These are phyloP conservation scores for Microbotryomycetes sp. DNA, from an alignment of 1,284 basidiomycete genomes.

Conservation along the genomic window DNA sequence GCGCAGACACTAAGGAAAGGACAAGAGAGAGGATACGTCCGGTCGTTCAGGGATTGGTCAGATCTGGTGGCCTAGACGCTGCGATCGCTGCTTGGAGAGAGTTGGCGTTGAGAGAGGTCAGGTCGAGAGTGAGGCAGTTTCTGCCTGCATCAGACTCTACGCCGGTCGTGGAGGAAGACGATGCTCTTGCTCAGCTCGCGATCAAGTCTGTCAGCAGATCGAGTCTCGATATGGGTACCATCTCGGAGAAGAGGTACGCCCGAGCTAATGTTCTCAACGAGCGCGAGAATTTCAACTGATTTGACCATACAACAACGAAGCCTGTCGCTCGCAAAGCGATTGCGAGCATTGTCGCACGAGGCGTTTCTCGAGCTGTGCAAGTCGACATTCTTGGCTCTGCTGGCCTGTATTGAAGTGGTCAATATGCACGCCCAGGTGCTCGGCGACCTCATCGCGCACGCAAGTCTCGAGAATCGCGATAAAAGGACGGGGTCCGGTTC, in stretches of 20 bases:
- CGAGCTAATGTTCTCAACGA: conserved; percentile 28
- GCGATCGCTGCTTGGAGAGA: conserved; percentile 69
- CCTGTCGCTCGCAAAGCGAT: conserved; percentile 49
- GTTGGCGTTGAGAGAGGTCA: conserved; percentile 60
- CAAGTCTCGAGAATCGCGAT: conserved; percentile 1
- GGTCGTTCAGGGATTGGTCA: conserved; percentile 62
- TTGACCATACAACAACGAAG: conserved; percentile 34
- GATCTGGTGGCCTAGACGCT: conserved; percentile 65
- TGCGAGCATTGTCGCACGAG: conserved; percentile 61
- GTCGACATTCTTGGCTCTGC: conserved; percentile 57
- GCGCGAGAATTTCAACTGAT: conserved; percentile 4
- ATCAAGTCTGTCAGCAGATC: conserved; percentile 17
- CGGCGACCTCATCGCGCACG: conserved; percentile 51
- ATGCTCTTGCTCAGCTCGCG: conserved; percentile 18
- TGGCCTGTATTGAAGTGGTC: conserved; percentile 63
- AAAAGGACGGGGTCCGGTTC: conserved; percentile 7
- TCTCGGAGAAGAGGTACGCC: conserved; percentile 42
- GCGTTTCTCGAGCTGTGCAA: conserved; percentile 61
- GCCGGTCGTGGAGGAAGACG: conserved; percentile 20
- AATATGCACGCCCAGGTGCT: conserved; percentile 60
- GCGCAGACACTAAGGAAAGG: conserved; percentile 18
- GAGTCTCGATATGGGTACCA: conserved; percentile 20
- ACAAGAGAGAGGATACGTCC: conserved; percentile 47
- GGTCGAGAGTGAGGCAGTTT: conserved; percentile 49
- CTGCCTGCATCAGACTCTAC: conserved; percentile 11